Base-by-base conservation (phyloP, 2,329 filamentous ascomycete species). In the Pestalotiopsis sp. region DNA sequence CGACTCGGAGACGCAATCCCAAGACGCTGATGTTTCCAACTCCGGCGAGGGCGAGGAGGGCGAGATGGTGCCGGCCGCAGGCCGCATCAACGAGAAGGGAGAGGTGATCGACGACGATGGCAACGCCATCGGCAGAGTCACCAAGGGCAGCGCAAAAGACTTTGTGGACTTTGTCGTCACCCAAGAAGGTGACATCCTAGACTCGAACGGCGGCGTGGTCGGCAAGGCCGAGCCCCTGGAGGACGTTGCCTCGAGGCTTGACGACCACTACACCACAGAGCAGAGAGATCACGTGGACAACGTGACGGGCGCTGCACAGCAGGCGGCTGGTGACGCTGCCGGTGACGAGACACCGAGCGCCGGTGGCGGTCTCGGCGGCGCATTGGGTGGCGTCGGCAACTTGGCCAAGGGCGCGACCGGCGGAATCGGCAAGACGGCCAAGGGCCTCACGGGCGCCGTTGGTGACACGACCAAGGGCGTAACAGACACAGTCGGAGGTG, bases 21-120 rank as follows among this genome's bases (percentile, higher is more conserved):
- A 62, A 62, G 45, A 52, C 20, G 59, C 59, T 4, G 59, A 62
- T 62, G 41, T 71, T 11, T 69, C 68, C 2, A 72, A 69, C 59
- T 63, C 72, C 9, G 68, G 68, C 17, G 73, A 73, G 27, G 75
- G 74, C 6, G 75, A 75, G 39, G 76, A 78, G 59, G 76, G 76
- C 45, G 77, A 79, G 72, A 77, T 78, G 76, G 77, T 78, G 39
- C 77, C 77, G 20, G 77, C 77, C 13, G 77, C 77, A n/a, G 77
- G 77, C 45, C 77, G 83, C 64, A 78, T 88, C 68, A 87, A 84
- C 72, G 83, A 84, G 67, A 82, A 86, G 66, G 87, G 87, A n/a
- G 85, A 87, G 70, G 83, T 88, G 12, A 79, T 88, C 41, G 86
- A 88, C 75, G 84, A 86, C 38, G 85, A 88, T 63, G 84, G 84